Evolutionary conservation across 257 asterid genomes (phyloP).

Genomic region (Prunella vulgaris): DNA sequence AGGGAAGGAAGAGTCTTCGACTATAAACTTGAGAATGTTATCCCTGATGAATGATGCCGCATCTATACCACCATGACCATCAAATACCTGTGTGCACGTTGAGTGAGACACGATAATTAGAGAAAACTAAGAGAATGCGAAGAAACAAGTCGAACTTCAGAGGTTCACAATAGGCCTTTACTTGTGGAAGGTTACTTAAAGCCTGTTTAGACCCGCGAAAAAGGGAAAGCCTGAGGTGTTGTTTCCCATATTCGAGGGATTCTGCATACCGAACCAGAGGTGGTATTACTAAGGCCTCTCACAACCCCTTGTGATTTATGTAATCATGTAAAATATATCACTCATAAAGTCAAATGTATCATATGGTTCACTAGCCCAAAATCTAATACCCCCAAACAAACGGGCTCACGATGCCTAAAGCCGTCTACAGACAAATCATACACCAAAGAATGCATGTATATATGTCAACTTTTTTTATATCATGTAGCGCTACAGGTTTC

Average conservation of each 20-base stretch:
- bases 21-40: constrained; percentile 63
- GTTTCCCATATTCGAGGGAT: background rate
- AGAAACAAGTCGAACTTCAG: background rate
- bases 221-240: no score
- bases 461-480: no score
- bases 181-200: no score
- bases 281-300: background rate
- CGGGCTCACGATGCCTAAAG: no score
- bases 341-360: background rate
- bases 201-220: no score
- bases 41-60: constrained; percentile 63
- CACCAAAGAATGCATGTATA: background rate
- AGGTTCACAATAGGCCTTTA: background rate
- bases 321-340: background rate
- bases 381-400: background rate
- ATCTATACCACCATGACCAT: constrained; percentile 88
- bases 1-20: constrained; percentile 65
- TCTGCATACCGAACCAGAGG: background rate
- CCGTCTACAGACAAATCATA: background rate
- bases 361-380: background rate
- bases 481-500: background rate
- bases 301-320: no score
- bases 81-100: constrained; percentile 56
- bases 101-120: background rate
- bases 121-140: background rate